These are phyloP conservation scores for Bolboschoenoplectus hybrid DNA, from an alignment of 202 grass and related monocot genomes.

Conservation along the genomic window DNA sequence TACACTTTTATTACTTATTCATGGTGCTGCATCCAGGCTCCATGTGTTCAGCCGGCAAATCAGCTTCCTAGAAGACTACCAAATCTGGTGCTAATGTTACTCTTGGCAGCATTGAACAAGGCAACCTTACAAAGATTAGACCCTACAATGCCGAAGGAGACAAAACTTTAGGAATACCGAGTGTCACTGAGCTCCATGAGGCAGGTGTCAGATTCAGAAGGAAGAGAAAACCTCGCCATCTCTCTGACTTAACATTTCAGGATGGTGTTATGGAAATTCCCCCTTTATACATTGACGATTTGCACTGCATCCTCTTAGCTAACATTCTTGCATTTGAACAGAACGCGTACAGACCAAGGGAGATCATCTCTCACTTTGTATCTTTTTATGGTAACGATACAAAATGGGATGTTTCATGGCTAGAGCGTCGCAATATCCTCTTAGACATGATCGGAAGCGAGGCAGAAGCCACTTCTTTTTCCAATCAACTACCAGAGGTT, in stretches of 20 bases:
- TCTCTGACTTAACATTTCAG: conserved; percentile 55
- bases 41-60: background rate
- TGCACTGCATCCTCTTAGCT: conserved; percentile 46
- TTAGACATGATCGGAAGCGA: conserved; percentile 29
- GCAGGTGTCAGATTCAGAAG: conserved; percentile 55
- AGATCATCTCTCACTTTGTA: conserved; percentile 59
- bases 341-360: conserved; percentile 53
- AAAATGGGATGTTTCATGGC: conserved; percentile 47
- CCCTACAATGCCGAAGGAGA: background rate
- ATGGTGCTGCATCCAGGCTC: conserved; percentile 47
- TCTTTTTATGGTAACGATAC: conserved; percentile 48
- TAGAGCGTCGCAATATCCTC: conserved; percentile 52
- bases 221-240: conserved; percentile 41
- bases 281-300: conserved; percentile 48
- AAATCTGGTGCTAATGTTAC: background rate
- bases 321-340: conserved; percentile 68
- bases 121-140: background rate
- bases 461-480: conserved; percentile 53
- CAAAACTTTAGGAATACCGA: conserved; percentile 40
- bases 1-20: conserved; percentile 74
- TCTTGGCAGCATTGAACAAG: background rate
- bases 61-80: background rate
- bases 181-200: conserved; percentile 52
- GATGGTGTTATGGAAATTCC: conserved; percentile 59
- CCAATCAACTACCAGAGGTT: conserved; percentile 50